A percentile compares a stretch with the other conserved stretches of the same genome.
Evolutionary conservation across 495 filamentous ascomycete genomes (phyloP).

Genomic region (Penicillium desertorum): DNA sequence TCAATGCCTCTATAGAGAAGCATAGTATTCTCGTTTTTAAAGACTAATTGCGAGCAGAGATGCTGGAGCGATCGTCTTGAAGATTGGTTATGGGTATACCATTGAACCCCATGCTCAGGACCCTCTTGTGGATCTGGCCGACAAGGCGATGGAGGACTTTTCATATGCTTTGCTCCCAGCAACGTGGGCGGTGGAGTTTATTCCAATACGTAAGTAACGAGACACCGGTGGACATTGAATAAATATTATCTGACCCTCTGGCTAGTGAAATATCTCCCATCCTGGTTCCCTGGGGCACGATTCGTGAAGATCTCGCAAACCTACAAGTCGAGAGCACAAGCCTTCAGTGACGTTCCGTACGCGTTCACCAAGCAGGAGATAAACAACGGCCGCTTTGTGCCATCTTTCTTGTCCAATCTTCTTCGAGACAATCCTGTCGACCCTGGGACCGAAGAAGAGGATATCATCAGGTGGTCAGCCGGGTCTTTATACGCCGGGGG

Average conservation of each 20-base stretch:
- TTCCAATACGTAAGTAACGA: constrained; percentile 27
- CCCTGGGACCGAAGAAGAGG: constrained; percentile 30
- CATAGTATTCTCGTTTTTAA: background rate
- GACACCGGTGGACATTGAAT: too few relatives aligned
- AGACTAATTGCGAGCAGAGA: constrained; percentile 22
- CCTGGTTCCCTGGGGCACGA: constrained; percentile 50
- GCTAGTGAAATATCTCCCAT: constrained; percentile 42
- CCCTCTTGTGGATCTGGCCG: constrained; percentile 43
- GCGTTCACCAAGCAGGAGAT: constrained; percentile 49
- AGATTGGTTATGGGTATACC: constrained; percentile 52
- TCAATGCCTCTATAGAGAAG: background rate
- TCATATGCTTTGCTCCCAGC: constrained; percentile 42
- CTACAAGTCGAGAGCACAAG: constrained; percentile 28
- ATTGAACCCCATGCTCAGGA: constrained; percentile 42
- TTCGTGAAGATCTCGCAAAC: constrained; percentile 40
- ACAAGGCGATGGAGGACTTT: constrained; percentile 45
- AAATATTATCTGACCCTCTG: background rate
- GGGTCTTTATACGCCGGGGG: constrained; percentile 57
- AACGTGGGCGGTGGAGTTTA: constrained; percentile 47
- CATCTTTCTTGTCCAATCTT: constrained; percentile 41
- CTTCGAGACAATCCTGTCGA: constrained; percentile 26
- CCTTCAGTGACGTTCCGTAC: constrained; percentile 37
- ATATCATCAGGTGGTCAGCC: constrained; percentile 45
- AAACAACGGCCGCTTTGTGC: constrained; percentile 23
- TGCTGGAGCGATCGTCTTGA: constrained; percentile 47